Evolutionary conservation across 2,329 filamentous ascomycete species (phyloP).

Genomic region (Fusarium heterosporum): DNA sequence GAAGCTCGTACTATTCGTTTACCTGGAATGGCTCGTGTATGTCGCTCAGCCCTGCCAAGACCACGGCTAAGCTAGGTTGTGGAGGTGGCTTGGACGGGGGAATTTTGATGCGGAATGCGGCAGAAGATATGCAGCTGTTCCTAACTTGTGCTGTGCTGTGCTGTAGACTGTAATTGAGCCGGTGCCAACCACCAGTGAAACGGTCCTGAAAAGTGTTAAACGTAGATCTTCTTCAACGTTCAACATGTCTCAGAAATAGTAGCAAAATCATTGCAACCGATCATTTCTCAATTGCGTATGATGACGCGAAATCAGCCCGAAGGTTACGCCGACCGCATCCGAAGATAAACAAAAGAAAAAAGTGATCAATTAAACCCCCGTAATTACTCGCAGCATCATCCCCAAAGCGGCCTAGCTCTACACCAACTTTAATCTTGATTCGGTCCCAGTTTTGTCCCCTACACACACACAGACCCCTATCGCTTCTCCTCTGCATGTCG

Average conservation of each 20-base stretch:
- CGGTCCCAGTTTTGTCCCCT: not conserved
- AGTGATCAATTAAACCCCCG: constrained; percentile 14
- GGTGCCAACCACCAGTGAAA: not conserved
- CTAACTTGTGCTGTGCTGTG: not conserved
- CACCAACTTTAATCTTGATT: not conserved
- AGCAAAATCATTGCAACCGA: not conserved
- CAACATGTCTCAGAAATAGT: not conserved
- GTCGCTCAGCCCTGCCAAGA: constrained; percentile 30
- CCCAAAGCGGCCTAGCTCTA: constrained; percentile 15
- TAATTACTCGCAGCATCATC: constrained; percentile 29
- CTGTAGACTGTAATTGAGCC: not conserved
- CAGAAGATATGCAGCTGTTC: not conserved
- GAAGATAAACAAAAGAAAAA: not conserved
- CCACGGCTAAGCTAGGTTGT: constrained; percentile 5
- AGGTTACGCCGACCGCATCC: not conserved
- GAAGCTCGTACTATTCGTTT: constrained; percentile 34
- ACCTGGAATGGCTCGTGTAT: not conserved
- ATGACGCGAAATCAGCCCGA: not conserved
- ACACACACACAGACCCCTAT: constrained; percentile 24
- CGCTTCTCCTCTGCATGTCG: constrained; percentile 20
- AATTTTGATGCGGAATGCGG: constrained; percentile 23
- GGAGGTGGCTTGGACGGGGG: constrained; percentile 19
- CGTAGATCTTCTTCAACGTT: not conserved
- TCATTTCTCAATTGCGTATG: not conserved
- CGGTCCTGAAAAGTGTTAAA: not conserved